These are phyloP conservation scores for Immersiella caudata DNA, from an alignment of 495 filamentous ascomycete genomes.

Conservation along the genomic window DNA sequence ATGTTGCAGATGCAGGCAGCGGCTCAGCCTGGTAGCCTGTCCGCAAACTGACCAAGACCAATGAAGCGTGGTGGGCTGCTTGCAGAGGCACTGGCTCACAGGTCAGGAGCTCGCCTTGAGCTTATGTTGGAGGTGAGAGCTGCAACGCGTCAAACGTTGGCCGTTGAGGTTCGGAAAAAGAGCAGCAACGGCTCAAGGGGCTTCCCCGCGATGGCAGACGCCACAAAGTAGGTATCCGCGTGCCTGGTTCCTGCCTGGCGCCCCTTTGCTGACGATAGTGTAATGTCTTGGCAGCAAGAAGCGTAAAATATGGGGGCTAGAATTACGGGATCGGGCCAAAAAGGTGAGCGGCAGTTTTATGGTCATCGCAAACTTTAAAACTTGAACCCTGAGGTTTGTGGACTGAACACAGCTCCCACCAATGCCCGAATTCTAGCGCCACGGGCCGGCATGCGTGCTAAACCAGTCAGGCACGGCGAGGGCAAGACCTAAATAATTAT, in stretches of 20 bases:
- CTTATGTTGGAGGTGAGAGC: neutral
- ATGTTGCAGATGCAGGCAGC: slow-evolving; percentile 23
- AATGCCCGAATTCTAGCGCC: neutral
- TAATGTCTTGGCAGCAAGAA: neutral
- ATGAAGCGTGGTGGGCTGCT: slow-evolving; percentile 26
- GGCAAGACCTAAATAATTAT: neutral
- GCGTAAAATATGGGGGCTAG: neutral
- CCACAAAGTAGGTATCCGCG: neutral
- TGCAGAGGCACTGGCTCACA: neutral
- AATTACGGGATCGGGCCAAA: neutral
- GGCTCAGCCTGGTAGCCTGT: slow-evolving; percentile 20
- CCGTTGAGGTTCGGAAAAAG: neutral
- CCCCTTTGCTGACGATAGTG: neutral
- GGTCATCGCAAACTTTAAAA: neutral
- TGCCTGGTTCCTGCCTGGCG: neutral
- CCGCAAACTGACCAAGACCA: slow-evolving; percentile 25
- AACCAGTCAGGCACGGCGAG: neutral
- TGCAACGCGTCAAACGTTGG: neutral
- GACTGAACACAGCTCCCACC: neutral
- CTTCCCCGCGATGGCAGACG: neutral
- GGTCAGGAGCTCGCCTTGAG: neutral
- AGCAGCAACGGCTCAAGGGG: neutral
- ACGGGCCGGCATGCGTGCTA: neutral
- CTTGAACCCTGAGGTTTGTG: neutral
- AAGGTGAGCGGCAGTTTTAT: neutral